Conservation (phyloP, 768 basidiomycete species). For the Auriscalpium orientale region DNA sequence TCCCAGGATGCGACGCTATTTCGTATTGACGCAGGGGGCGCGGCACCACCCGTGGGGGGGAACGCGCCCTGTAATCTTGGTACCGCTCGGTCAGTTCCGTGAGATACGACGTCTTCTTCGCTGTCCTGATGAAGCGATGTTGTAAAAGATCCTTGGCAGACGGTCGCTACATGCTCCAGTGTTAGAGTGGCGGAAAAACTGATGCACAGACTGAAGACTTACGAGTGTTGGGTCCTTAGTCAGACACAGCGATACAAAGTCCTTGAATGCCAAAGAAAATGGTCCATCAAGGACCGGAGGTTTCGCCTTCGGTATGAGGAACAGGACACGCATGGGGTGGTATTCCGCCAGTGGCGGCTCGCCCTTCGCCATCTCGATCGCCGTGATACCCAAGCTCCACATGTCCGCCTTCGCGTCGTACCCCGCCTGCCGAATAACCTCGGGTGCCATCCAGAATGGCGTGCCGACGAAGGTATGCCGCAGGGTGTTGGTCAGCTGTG, state of each 20-base stretch:
- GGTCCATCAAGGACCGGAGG: constrained; percentile 84
- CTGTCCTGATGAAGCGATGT: constrained; percentile 85
- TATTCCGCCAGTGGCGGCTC: constrained; percentile 96
- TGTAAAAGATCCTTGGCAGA: constrained; percentile 88
- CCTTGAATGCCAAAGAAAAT: constrained; percentile 84
- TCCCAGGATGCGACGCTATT: constrained; percentile 59
- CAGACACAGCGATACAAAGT: constrained; percentile 83
- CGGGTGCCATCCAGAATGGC: constrained; percentile 98
- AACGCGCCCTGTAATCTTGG: constrained; percentile 64
- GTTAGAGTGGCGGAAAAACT: constrained; percentile 3
- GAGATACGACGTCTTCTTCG: constrained; percentile 75
- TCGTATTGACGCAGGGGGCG: constrained; percentile 49
- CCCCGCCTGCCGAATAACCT: constrained; percentile 94
- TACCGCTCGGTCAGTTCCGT: constrained; percentile 85
- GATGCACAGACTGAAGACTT: constrained; percentile 20
- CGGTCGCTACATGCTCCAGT: constrained; percentile 54
- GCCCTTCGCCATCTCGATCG: constrained; percentile 96
- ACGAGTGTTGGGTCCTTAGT: constrained; percentile 87
- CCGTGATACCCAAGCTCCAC: constrained; percentile 97
- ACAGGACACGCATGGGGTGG: constrained; percentile 97
- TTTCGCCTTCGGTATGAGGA: constrained; percentile 95
- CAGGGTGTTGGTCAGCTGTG: constrained; percentile 88
- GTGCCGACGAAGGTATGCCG: constrained; percentile 98
- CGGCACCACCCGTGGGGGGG: constrained; percentile 43
- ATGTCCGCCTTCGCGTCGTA: constrained; percentile 96